Evolutionary conservation across 345 rosid genomes (phyloP), one percentile per base, ranked within the genome.

Genomic region (Gossypium rotundifolium): DNA sequence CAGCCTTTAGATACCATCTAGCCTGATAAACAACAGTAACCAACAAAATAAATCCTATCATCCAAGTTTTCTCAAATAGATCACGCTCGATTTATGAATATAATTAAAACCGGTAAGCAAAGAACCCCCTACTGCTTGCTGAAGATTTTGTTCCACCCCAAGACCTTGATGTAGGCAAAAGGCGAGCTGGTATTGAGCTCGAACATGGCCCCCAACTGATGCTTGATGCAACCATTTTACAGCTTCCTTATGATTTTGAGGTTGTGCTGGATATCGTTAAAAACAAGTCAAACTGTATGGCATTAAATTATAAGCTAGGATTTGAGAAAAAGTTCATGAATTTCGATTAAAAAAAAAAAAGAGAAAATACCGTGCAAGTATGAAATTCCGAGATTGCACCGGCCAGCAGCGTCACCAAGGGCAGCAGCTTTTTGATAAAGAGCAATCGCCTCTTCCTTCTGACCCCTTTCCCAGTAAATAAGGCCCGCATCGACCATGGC

Each of bases 401-500:
- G 94, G 9, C 87, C 97, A 33, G 93, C 81, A 33, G 88, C 77
- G 69, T 93, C 96, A 5, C 97, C 96, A 2, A 91, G 91, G 79
- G 78, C 85, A 1, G 99, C 98, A 2, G 99, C 99, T 79, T 79
- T 88, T 74, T 45, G 73, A 55, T 95, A 95, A 38, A 91, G 61
- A 1, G 75, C 73, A 45, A 88, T 74, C 0, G 98, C 97, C 76
- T 78, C 84, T 23, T 86, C 88, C 52, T 78, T 87, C 53, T 75
- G 67, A 27, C 93, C 99, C 18, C 72, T 75, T 77, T 91, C 98
- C 98, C 99, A 95, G 58, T 86, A 91, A 51, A 95, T 68, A 25
- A 95, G 90, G 11, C 97, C 97, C 0, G 98, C 99, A 40, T 95
- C 99, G 25, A 95, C 98, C 99, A 95, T 93, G n/a, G 99, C 96